Conservation (phyloP, 306 rosid species). For the Sicyos baderoa region DNA sequence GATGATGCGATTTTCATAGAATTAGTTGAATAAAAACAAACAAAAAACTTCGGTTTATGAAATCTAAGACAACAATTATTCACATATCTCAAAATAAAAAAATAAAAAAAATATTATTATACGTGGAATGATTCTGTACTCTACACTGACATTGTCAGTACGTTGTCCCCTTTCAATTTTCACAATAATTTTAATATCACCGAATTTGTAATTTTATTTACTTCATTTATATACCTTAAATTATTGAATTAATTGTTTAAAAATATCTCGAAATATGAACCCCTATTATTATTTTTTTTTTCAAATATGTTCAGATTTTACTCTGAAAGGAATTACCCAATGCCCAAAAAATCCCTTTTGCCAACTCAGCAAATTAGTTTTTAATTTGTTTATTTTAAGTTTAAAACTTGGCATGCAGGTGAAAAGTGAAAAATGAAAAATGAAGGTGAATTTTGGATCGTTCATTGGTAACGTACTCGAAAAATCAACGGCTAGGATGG, state of each 20-base stretch:
- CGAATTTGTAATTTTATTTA: not conserved
- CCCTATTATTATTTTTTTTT: not conserved
- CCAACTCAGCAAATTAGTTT: constrained; percentile 1
- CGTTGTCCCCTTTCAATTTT: not conserved
- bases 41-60: not conserved
- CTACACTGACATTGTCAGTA: not conserved
- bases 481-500: not conserved
- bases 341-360: constrained; percentile 14
- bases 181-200: no score
- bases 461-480: not conserved
- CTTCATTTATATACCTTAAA: not conserved
- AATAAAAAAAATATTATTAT: not conserved
- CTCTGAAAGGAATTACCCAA: constrained; percentile 1
- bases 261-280: not conserved
- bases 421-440: constrained; percentile 8
- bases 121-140: constrained; percentile 3
- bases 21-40: constrained; percentile 1
- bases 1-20: not conserved
- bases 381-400: not conserved
- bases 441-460: not conserved
- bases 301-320: not conserved
- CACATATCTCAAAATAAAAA: not conserved
- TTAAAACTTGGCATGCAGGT: constrained; percentile 5
- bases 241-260: not conserved
- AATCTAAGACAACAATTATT: constrained; percentile 5